phyloP scores from a whole-genome alignment of 441 rosid species.

The Theobroma grandiflorum region DNA sequence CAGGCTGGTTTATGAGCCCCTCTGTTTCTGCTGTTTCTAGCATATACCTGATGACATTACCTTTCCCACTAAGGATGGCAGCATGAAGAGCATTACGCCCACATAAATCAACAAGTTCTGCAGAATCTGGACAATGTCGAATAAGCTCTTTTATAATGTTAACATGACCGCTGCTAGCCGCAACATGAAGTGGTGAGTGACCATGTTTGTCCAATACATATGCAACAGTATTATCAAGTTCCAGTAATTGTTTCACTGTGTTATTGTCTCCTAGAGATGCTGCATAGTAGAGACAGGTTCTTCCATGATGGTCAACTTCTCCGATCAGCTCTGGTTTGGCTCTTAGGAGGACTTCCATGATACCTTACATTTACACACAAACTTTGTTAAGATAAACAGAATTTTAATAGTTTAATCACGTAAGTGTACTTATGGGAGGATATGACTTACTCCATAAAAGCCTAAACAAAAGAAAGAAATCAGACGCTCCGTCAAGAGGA shows the following conservation, averaged over 20 bases:
- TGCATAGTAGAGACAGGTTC: slow-evolving; percentile 17
- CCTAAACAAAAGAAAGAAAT: too few species aligned
- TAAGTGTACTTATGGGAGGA: not conserved
- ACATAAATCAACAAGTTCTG: not conserved
- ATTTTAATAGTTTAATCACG: too few species aligned
- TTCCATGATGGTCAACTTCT: not conserved
- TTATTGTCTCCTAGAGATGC: not conserved
- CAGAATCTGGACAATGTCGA: slow-evolving; percentile 19
- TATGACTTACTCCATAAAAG: not conserved
- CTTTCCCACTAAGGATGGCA: slow-evolving; percentile 17
- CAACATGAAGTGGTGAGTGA: slow-evolving; percentile 30
- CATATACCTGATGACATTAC: slow-evolving; percentile 4
- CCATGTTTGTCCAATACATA: slow-evolving; percentile 19
- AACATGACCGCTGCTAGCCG: slow-evolving; percentile 27
- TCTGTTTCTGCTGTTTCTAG: slow-evolving; percentile 20
- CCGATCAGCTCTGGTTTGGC: not conserved
- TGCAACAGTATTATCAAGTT: not conserved
- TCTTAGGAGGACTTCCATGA: not conserved
- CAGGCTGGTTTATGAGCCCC: slow-evolving; percentile 24
- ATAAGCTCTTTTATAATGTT: not conserved
- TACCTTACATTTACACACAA: not conserved
- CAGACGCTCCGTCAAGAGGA: too few species aligned
- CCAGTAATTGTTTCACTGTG: not conserved
- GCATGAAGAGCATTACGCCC: slow-evolving; percentile 32
- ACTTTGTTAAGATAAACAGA: not conserved